These are phyloP conservation scores for Holtermanniella nyarrowii DNA, from an alignment of 768 basidiomycete species.

Conservation along the genomic window DNA sequence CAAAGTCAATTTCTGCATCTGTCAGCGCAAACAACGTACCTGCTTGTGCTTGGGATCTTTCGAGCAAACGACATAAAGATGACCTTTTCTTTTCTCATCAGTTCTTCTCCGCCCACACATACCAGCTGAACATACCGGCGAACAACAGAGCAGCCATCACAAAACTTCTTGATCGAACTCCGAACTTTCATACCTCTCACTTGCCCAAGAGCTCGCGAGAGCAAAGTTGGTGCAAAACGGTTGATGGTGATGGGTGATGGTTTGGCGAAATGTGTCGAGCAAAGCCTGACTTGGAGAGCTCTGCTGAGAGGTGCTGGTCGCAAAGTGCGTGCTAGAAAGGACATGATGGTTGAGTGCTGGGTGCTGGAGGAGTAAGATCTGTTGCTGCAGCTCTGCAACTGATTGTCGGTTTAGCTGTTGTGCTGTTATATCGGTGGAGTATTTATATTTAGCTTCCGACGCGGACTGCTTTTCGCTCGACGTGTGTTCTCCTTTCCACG, in stretches of 20 bases:
- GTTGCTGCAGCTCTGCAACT: no score
- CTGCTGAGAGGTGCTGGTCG: not conserved
- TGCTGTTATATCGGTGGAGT: no score
- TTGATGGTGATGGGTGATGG: no score
- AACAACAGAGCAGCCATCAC: slow-evolving; percentile 84
- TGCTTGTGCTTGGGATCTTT: slow-evolving; percentile 97
- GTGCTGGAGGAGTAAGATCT: no score
- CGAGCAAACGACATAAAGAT: slow-evolving; percentile 82
- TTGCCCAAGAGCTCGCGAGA: slow-evolving; percentile 6
- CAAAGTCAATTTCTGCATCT: not conserved
- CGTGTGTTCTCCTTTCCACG: no score
- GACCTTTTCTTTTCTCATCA: slow-evolving; percentile 55
- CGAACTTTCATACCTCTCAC: slow-evolving; percentile 83
- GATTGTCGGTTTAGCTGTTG: no score
- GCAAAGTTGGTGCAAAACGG: not conserved
- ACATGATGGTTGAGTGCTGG: not conserved
- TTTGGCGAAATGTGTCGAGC: not conserved
- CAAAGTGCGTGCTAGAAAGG: not conserved
- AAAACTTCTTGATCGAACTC: slow-evolving; percentile 85
- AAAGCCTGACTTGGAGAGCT: not conserved
- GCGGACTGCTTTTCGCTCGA: no score
- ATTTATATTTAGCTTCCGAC: no score
- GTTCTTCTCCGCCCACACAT: not conserved
- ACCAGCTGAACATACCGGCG: slow-evolving; percentile 41
- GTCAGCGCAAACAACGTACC: slow-evolving; percentile 41